Base-by-base conservation (phyloP, 371 early-diverging fungal species). In the Syncephalis plumigaleata region DNA sequence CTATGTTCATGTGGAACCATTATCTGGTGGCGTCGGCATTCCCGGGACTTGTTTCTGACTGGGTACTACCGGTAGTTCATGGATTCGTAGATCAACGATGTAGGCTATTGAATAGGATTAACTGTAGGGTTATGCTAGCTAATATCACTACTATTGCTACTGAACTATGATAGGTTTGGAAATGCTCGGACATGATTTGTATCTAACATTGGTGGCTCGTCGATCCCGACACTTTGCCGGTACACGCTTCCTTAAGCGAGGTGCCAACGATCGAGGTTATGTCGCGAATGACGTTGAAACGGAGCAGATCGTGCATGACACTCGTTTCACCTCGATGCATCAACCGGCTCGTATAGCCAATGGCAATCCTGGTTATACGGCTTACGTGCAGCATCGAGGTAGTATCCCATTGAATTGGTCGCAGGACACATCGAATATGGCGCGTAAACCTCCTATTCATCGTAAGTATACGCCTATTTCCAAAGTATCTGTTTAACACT, bases 201-300 rank as follows among this genome's bases (percentile, higher is more conserved):
- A 69, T 50, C 73, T 97, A 1, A 93, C 96, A 0, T 63, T 97
- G 55, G 91, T 97, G 61, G 98, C 94, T 1, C 67, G 98, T 22
- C 70, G 98, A 45, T 95, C 96, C 22, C 71, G 92, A 1, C 68
- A 82, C 46, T 97, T 85, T 75, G 95, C 96, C 13, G 99, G 99
- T 3, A 91, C 95, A 8, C 76, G 99, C 24, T 98, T 91, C 54
- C 70, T 93, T 45, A 91, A 91, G 46, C 77, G 99, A 46, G 99
- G 99, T 16, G 84, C 81, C 22, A 92, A 98, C 60, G 84, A 84
- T 49, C 64, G 72, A 57, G 79, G 95, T 0, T 86, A 83, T 65
- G 94, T 92, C 3, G 97, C 98, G 2, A 99, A 99, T 63, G 98
- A 95, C 52, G 98, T 99, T 3, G 99, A 99, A 61, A 97, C 98